Evolutionary conservation across 495 filamentous ascomycete genomes (phyloP).

Genomic region (Talaromyces adpressus): DNA sequence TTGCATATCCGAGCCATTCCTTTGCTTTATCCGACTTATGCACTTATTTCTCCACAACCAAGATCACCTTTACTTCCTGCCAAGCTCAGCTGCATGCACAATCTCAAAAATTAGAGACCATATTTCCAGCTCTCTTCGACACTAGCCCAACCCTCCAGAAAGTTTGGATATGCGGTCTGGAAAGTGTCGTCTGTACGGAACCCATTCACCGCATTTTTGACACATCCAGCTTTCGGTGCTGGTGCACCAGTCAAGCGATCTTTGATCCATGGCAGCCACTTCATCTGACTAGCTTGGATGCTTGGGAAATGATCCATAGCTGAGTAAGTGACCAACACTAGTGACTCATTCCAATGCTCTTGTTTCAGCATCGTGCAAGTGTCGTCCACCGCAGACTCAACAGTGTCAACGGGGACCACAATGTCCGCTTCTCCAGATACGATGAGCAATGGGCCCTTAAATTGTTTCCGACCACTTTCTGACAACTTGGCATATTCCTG

Average conservation of each 20-base stretch:
- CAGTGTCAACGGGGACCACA: constrained; percentile 18
- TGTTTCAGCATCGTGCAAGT: constrained; percentile 20
- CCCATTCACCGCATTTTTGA: constrained; percentile 6
- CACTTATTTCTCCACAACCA: neutral
- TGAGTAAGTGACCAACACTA: constrained; percentile 26
- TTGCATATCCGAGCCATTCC: neutral
- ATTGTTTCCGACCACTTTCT: constrained; percentile 22
- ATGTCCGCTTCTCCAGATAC: constrained; percentile 33
- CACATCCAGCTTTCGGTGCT: constrained; percentile 11
- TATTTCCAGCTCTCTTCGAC: constrained; percentile 5
- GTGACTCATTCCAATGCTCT: constrained; percentile 14
- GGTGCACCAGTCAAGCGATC: constrained; percentile 24
- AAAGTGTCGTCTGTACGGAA: constrained; percentile 3
- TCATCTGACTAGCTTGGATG: constrained; percentile 26
- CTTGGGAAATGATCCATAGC: constrained; percentile 27
- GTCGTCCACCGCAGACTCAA: constrained; percentile 20
- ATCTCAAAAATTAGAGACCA: neutral
- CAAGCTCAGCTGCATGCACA: neutral
- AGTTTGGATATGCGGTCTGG: neutral
- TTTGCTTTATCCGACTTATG: neutral
- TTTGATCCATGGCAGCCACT: constrained; percentile 37
- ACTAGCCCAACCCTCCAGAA: constrained; percentile 5
- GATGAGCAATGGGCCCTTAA: constrained; percentile 37
- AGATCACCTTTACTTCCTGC: neutral
- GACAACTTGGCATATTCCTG: constrained; percentile 17